A percentile compares a stretch with the other conserved stretches of the same genome.
Conservation (phyloP, 106 monocot genomes). For the Allium fistulosum region DNA sequence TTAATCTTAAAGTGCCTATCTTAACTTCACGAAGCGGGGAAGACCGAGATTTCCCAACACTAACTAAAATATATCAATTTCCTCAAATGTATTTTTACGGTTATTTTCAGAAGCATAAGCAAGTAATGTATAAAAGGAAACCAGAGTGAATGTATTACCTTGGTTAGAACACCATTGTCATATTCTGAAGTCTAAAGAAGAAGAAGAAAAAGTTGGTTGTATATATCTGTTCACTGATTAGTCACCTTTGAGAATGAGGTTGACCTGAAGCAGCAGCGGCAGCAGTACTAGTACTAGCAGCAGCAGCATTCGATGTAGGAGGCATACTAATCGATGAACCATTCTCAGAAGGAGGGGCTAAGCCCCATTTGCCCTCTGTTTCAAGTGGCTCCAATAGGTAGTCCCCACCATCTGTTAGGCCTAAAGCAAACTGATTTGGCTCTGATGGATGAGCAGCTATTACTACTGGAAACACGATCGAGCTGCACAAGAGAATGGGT, state of each 20-base stretch:
- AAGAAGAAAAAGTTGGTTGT: no score
- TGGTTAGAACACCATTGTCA: no score
- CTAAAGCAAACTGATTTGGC: conserved; percentile 78
- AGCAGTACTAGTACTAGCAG: neutral
- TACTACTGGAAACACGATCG: conserved; percentile 55
- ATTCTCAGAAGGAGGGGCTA: conserved; percentile 60
- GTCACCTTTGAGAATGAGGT: conserved; percentile 10
- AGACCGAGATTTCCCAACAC: no score
- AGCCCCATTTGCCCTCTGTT: conserved; percentile 85
- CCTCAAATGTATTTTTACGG: no score
- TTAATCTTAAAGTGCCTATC: no score
- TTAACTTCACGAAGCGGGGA: no score
- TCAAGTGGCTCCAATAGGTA: conserved; percentile 81
- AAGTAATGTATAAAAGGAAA: no score
- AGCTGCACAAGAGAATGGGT: conserved; percentile 33
- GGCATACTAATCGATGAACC: conserved; percentile 46
- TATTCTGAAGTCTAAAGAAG: no score
- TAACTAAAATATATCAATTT: no score
- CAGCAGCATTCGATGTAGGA: conserved; percentile 17
- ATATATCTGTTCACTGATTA: no score
- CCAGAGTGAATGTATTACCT: no score
- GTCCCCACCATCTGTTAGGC: conserved; percentile 67
- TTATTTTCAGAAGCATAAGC: no score
- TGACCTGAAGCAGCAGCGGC: conserved; percentile 52
- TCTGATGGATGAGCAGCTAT: conserved; percentile 83